These are phyloP conservation scores for Hypericum androsaemum DNA, from an alignment of 345 rosid genomes.

Conservation along the genomic window DNA sequence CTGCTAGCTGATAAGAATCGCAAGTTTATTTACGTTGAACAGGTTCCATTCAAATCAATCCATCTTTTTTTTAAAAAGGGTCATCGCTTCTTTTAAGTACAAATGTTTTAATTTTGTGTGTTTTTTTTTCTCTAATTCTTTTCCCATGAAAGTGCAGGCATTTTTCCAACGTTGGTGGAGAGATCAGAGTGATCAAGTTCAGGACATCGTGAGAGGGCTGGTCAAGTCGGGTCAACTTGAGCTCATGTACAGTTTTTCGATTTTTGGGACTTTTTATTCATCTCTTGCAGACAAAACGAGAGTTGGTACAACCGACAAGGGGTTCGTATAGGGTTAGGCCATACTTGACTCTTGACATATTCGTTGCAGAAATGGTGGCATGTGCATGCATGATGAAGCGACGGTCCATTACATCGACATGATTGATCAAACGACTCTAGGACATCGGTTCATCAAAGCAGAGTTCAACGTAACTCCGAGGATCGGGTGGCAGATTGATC, in stretches of 20 bases:
- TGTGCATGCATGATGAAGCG: conserved; percentile 7
- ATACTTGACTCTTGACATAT: too few species aligned
- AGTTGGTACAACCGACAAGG: too few species aligned
- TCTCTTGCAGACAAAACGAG: not conserved
- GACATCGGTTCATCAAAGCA: not conserved
- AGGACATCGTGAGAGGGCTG: conserved; percentile 28
- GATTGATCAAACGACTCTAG: not conserved
- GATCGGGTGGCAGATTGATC: conserved; percentile 12
- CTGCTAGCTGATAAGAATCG: conserved; percentile 41
- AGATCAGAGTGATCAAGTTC: conserved; percentile 32
- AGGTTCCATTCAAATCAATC: conserved; percentile 15
- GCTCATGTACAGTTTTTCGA: conserved; percentile 24
- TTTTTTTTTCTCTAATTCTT: not conserved
- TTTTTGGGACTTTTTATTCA: not conserved
- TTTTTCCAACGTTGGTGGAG: conserved; percentile 57
- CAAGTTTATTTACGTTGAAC: conserved; percentile 49
- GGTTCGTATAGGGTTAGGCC: too few species aligned
- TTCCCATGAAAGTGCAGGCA: conserved; percentile 24
- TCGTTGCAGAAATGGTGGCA: conserved; percentile 3
- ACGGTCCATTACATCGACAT: conserved; percentile 4
- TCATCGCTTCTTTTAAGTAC: not conserved
- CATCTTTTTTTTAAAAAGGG: too few species aligned
- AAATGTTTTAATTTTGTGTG: not conserved
- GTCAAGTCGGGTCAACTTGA: conserved; percentile 40
- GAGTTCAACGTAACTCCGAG: conserved; percentile 7